A percentile compares a stretch with the other conserved stretches of the same genome.
Evolutionary conservation across 192 early-diverging fungal species (phyloP).

Genomic region (Chytriomyces confervae): DNA sequence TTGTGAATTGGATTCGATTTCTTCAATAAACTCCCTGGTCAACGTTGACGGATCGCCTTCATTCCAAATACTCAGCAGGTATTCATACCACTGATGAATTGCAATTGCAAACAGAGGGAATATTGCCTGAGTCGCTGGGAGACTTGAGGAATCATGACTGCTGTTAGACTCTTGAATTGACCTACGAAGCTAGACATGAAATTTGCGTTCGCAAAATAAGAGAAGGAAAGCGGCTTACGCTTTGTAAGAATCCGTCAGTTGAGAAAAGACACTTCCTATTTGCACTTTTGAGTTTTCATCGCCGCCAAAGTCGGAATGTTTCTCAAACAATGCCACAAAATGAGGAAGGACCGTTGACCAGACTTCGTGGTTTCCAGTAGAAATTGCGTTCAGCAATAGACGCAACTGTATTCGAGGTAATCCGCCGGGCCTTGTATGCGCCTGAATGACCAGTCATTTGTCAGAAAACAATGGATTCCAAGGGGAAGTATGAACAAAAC

Average conservation of each 20-base stretch:
- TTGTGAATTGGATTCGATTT: constrained; percentile 35
- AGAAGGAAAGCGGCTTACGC: constrained; percentile 26
- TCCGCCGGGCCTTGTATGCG: constrained; percentile 43
- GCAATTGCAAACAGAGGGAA: constrained; percentile 50
- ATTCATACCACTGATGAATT: constrained; percentile 44
- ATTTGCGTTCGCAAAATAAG: neutral
- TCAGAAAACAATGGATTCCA: neutral
- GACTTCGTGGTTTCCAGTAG: constrained; percentile 37
- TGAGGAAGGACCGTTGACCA: constrained; percentile 46
- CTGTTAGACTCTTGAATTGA: neutral
- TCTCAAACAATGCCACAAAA: constrained; percentile 46
- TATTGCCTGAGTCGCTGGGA: constrained; percentile 25
- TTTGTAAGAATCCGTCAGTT: constrained; percentile 44
- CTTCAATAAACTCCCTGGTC: constrained; percentile 16
- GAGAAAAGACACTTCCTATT: constrained; percentile 41
- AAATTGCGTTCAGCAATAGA: constrained; percentile 46
- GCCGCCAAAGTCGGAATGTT: constrained; percentile 38
- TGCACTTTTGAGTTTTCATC: constrained; percentile 34
- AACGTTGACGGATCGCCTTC: constrained; percentile 8
- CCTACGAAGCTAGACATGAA: neutral
- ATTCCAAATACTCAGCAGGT: constrained; percentile 30
- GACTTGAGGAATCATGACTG: neutral
- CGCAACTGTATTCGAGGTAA: constrained; percentile 45
- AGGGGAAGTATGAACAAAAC: constrained; percentile 17
- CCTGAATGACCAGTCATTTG: constrained; percentile 21